Conservation (phyloP, 2,329 filamentous ascomycete genomes). For the Penicillium nordicum region DNA sequence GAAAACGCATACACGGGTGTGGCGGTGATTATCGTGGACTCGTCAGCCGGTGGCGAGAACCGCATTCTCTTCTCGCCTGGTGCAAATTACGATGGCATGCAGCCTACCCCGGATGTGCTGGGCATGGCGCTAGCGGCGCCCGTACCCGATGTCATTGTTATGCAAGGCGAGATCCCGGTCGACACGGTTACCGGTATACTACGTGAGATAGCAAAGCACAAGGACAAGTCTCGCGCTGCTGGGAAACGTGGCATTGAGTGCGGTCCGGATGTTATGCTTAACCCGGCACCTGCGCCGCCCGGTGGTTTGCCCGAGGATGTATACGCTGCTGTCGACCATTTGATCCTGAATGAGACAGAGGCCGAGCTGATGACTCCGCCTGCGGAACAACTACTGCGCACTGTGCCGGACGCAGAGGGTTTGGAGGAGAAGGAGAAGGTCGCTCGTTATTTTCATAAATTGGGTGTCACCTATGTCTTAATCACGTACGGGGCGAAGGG, state of each 20-base stretch:
- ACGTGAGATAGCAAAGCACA: constrained; percentile 29
- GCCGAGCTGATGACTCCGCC: constrained; percentile 67
- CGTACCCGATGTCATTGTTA: constrained; percentile 62
- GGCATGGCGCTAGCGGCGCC: constrained; percentile 36
- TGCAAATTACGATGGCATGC: constrained; percentile 58
- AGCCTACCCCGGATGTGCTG: constrained; percentile 39
- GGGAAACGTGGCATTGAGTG: constrained; percentile 34
- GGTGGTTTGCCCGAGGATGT: constrained; percentile 62
- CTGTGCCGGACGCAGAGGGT: constrained; percentile 32
- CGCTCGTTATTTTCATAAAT: constrained; percentile 59
- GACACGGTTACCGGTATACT: constrained; percentile 63
- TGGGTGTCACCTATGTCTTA: constrained; percentile 72
- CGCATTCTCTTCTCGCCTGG: constrained; percentile 71
- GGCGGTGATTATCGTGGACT: constrained; percentile 73
- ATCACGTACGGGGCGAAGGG: constrained; percentile 81
- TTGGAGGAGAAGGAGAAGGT: constrained; percentile 54
- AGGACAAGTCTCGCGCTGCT: constrained; percentile 45
- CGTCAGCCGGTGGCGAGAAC: constrained; percentile 66
- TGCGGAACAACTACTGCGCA: constrained; percentile 28
- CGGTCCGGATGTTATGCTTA: constrained; percentile 67
- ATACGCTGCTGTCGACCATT: constrained; percentile 67
- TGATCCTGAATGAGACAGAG: constrained; percentile 90
- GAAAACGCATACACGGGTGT: constrained; percentile 60
- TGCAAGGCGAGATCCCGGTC: constrained; percentile 76
- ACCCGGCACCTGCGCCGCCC: constrained; percentile 83